Percentiles rank a stretch among this genome's conserved stretches.
Evolutionary conservation across 2,329 filamentous ascomycete species (phyloP).

Genomic region (Coniochaeta prunicola): DNA sequence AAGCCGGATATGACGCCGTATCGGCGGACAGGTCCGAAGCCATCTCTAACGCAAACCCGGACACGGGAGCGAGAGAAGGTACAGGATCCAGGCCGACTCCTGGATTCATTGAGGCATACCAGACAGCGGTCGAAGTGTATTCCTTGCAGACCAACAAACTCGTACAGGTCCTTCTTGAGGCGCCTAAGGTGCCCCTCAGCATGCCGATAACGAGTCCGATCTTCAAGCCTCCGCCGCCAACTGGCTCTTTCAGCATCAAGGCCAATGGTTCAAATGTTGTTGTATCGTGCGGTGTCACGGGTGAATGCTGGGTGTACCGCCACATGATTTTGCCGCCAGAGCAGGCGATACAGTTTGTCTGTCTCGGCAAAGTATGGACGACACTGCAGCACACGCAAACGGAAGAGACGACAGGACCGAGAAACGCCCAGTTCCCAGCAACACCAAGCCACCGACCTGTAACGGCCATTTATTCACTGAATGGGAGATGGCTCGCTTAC

Average conservation of each 20-base stretch:
- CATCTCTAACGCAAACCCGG: slow-evolving; percentile 33
- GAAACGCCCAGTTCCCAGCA: slow-evolving; percentile 28
- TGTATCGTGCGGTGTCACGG: slow-evolving; percentile 73
- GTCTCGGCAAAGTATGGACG: slow-evolving; percentile 89
- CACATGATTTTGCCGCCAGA: slow-evolving; percentile 38
- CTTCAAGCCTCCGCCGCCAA: slow-evolving; percentile 61
- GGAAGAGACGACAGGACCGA: slow-evolving; percentile 37
- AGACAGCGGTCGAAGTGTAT: slow-evolving; percentile 84
- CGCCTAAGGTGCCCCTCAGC: slow-evolving; percentile 54
- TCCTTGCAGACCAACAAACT: slow-evolving; percentile 70
- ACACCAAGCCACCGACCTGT: slow-evolving; percentile 38
- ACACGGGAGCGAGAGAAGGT: slow-evolving; percentile 15
- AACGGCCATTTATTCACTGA: slow-evolving; percentile 61
- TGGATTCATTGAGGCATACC: slow-evolving; percentile 53
- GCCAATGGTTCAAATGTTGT: slow-evolving; percentile 65
- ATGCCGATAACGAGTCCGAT: slow-evolving; percentile 53
- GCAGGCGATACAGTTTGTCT: slow-evolving; percentile 43
- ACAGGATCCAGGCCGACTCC: slow-evolving; percentile 27
- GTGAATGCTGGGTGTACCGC: slow-evolving; percentile 76
- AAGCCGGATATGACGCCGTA: slow-evolving; percentile 27
- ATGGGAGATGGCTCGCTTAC: slow-evolving; percentile 69
- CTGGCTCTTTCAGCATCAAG: slow-evolving; percentile 66
- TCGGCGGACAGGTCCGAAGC: slow-evolving; percentile 30
- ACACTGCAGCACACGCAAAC: slow-evolving; percentile 59
- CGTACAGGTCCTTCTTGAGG: slow-evolving; percentile 66